phyloP scores from a whole-genome alignment of 2,329 filamentous ascomycete species.

The Arthrobotrys pseudoclavata region DNA sequence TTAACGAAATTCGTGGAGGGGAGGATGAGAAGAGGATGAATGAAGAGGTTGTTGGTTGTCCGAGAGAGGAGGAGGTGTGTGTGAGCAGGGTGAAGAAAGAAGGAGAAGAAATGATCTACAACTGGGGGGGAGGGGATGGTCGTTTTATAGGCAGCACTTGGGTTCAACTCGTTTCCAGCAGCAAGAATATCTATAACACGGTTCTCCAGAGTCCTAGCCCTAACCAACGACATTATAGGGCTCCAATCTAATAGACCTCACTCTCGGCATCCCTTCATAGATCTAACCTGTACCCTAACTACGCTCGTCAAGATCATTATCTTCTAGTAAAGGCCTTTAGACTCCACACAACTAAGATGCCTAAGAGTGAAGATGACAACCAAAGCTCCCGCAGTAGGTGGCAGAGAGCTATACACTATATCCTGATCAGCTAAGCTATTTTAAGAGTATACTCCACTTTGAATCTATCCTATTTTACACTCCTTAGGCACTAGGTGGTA shows the following conservation, averaged over 20 bases:
- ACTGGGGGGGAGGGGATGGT: neutral
- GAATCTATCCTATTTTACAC: too few relatives aligned
- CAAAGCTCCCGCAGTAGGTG: too few relatives aligned
- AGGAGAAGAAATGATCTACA: neutral
- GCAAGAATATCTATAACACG: neutral
- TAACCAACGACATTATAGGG: constrained; percentile 1
- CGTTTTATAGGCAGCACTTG: neutral
- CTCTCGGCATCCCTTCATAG: neutral
- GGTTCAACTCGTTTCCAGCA: neutral
- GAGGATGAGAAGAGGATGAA: constrained; percentile 3
- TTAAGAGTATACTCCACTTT: too few relatives aligned
- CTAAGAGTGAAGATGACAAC: too few relatives aligned
- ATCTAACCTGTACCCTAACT: neutral
- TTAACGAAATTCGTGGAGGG: constrained; percentile 52
- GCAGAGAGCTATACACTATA: too few relatives aligned
- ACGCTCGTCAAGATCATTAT: neutral
- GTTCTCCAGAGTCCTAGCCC: neutral
- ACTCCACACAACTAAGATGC: too few relatives aligned
- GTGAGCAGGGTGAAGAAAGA: constrained; percentile 29
- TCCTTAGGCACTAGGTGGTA: too few relatives aligned
- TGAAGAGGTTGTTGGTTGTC: constrained; percentile 12
- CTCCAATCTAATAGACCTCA: too few relatives aligned
- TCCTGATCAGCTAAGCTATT: too few relatives aligned
- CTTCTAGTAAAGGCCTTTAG: too few relatives aligned
- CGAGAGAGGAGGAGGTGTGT: constrained; percentile 24